Evolutionary conservation across 495 filamentous ascomycete genomes (phyloP).

Genomic region (Talaromyces borbonicus): DNA sequence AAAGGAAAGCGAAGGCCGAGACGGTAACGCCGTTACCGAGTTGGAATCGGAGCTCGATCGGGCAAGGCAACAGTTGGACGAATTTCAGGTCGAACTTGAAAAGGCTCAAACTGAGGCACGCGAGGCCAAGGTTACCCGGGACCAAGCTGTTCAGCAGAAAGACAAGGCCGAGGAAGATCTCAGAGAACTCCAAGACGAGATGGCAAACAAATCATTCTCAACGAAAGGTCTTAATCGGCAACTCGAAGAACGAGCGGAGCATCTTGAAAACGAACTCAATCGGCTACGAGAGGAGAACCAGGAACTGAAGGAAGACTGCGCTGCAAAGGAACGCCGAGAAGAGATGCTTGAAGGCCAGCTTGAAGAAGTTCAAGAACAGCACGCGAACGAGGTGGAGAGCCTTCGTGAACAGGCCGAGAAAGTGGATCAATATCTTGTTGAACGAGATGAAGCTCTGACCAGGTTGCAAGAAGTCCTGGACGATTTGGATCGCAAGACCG

Average conservation of each 20-base stretch:
- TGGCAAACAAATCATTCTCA: conserved; percentile 68
- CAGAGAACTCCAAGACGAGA: conserved; percentile 60
- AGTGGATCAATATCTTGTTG: conserved; percentile 10
- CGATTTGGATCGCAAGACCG: conserved; percentile 45
- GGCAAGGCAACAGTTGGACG: conserved; percentile 46
- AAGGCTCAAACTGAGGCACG: conserved; percentile 41
- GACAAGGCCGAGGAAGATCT: conserved; percentile 37
- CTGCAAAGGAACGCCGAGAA: conserved; percentile 36
- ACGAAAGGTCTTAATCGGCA: conserved; percentile 68
- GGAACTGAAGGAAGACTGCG: conserved; percentile 37
- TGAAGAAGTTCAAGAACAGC: conserved; percentile 31
- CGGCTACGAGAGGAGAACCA: conserved; percentile 49
- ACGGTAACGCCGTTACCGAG: conserved; percentile 41
- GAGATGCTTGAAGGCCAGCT: conserved; percentile 31
- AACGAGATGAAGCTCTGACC: conserved; percentile 31
- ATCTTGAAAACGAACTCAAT: conserved; percentile 54
- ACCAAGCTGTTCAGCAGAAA: conserved; percentile 55
- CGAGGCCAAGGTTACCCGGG: conserved; percentile 49
- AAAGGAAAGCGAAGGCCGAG: conserved; percentile 43
- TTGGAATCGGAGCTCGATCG: conserved; percentile 43
- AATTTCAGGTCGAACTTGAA: conserved; percentile 51
- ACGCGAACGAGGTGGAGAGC: conserved; percentile 30
- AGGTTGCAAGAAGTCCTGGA: conserved; percentile 42
- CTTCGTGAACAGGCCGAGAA: conserved; percentile 28
- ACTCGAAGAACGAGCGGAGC: conserved; percentile 58